phyloP scores from a whole-genome alignment of 768 basidiomycete genomes.

The Serendipita vermifera region DNA sequence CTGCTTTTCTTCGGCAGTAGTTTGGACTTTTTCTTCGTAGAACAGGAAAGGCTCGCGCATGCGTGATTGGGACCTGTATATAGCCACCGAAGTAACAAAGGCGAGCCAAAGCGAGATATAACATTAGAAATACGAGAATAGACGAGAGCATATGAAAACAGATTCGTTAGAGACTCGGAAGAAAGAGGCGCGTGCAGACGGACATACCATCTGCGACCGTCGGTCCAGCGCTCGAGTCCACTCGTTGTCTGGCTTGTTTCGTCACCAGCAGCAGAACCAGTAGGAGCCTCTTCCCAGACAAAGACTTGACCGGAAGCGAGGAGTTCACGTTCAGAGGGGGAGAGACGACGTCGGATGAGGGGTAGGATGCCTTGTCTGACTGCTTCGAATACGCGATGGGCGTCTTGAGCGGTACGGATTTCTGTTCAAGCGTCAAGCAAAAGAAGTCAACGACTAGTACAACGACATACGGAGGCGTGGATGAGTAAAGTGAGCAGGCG shows the following conservation, averaged over 20 bases:
- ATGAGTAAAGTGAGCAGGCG: slow-evolving; percentile 9
- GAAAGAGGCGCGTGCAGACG: background rate
- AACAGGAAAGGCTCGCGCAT: slow-evolving; percentile 67
- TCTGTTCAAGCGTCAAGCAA: slow-evolving; percentile 29
- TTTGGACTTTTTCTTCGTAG: slow-evolving; percentile 74
- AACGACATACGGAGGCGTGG: background rate
- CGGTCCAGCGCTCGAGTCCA: slow-evolving; percentile 59
- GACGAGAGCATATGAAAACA: no score
- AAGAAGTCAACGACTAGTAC: background rate
- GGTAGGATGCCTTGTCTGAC: slow-evolving; percentile 58
- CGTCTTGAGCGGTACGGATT: slow-evolving; percentile 67
- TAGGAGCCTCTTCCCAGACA: slow-evolving; percentile 65
- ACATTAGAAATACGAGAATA: no score
- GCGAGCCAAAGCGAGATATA: background rate
- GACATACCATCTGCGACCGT: slow-evolving; percentile 59
- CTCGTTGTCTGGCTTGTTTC: slow-evolving; percentile 37
- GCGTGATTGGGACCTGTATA: slow-evolving; percentile 62
- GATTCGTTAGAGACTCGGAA: no score
- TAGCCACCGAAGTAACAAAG: background rate
- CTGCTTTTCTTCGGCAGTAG: slow-evolving; percentile 65
- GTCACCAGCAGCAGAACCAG: slow-evolving; percentile 27
- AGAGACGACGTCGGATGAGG: slow-evolving; percentile 56
- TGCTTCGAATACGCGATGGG: slow-evolving; percentile 63
- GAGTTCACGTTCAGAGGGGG: slow-evolving; percentile 54
- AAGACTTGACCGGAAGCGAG: slow-evolving; percentile 63